A percentile compares a stretch with the other conserved stretches of the same genome.
Evolutionary conservation across 371 early-diverging fungal species (phyloP).

Genomic region (Rhizopus stolonifer): DNA sequence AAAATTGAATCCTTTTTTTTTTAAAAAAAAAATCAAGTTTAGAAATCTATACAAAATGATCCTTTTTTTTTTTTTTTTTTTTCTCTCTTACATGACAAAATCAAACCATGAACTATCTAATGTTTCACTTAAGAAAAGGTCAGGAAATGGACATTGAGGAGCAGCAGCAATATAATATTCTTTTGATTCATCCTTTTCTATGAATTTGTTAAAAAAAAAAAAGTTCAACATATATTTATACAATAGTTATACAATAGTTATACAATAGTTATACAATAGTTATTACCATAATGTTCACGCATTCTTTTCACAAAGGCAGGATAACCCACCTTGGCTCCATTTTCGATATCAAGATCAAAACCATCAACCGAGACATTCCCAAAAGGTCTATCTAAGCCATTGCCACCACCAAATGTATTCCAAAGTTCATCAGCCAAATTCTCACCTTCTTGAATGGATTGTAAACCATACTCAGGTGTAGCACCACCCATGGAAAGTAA

Average conservation of each 20-base stretch:
- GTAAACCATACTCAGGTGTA: slow-evolving; percentile 57
- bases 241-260: too few relatives aligned
- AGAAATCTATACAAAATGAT: too few relatives aligned
- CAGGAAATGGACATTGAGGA: slow-evolving; percentile 60
- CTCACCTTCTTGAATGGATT: slow-evolving; percentile 41
- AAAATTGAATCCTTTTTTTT: slow-evolving; percentile 22
- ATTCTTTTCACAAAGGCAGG: slow-evolving; percentile 44
- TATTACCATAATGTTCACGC: slow-evolving; percentile 33
- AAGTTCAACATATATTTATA: not conserved
- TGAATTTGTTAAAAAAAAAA: not conserved
- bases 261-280: not conserved
- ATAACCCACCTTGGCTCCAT: slow-evolving; percentile 58
- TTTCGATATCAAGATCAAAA: slow-evolving; percentile 73
- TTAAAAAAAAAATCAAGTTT: too few relatives aligned
- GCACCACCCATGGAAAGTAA: slow-evolving; percentile 66
- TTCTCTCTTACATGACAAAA: slow-evolving; percentile 30
- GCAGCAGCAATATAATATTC: slow-evolving; percentile 52
- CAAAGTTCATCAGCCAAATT: slow-evolving; percentile 61
- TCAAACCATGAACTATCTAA: slow-evolving; percentile 49
- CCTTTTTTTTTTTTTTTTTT: too few relatives aligned
- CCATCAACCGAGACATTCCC: slow-evolving; percentile 66
- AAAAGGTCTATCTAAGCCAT: slow-evolving; percentile 53
- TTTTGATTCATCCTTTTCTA: slow-evolving; percentile 29
- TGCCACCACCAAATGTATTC: slow-evolving; percentile 62
- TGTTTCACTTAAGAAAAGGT: slow-evolving; percentile 48